Evolutionary conservation across 768 basidiomycete genomes (phyloP).

Genomic region (Kwoniella dejecticola): DNA sequence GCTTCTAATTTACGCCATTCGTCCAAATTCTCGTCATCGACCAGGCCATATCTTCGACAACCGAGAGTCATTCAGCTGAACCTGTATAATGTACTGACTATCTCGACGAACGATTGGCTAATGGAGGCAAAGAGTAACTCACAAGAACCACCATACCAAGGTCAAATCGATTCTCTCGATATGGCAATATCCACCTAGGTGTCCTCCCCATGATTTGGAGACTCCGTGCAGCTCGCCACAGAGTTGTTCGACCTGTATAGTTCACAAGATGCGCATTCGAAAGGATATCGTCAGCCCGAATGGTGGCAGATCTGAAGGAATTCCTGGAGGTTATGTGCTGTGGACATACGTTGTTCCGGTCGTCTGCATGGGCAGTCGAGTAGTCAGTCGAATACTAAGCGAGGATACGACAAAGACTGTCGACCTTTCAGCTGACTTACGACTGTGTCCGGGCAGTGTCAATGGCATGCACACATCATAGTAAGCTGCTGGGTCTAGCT

Average conservation of each 20-base stretch:
- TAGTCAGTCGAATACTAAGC: too few species aligned
- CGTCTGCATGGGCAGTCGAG: background rate
- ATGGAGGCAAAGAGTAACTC: background rate
- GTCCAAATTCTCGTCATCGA: slow-evolving; percentile 28
- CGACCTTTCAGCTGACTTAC: too few species aligned
- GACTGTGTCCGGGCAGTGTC: too few species aligned
- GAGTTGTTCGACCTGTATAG: slow-evolving; percentile 14
- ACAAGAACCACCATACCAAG: slow-evolving; percentile 37
- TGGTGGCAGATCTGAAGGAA: too few species aligned
- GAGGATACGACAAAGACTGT: too few species aligned
- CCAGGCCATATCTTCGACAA: slow-evolving; percentile 27
- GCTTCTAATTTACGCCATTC: slow-evolving; percentile 14
- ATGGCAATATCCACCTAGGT: slow-evolving; percentile 26
- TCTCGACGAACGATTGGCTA: background rate
- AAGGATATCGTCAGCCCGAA: too few species aligned
- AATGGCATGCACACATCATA: too few species aligned
- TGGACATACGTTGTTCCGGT: slow-evolving; percentile 1
- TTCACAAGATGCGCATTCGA: too few species aligned
- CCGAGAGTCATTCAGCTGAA: background rate
- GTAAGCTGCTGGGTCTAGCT: too few species aligned
- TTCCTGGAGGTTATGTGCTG: too few species aligned
- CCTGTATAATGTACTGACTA: too few species aligned
- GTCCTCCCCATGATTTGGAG: slow-evolving; percentile 16
- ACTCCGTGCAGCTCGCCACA: slow-evolving; percentile 15
- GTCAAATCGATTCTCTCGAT: slow-evolving; percentile 25